Base-by-base conservation (phyloP, 108 stramenopile species). In the Epipyxis sp. region DNA sequence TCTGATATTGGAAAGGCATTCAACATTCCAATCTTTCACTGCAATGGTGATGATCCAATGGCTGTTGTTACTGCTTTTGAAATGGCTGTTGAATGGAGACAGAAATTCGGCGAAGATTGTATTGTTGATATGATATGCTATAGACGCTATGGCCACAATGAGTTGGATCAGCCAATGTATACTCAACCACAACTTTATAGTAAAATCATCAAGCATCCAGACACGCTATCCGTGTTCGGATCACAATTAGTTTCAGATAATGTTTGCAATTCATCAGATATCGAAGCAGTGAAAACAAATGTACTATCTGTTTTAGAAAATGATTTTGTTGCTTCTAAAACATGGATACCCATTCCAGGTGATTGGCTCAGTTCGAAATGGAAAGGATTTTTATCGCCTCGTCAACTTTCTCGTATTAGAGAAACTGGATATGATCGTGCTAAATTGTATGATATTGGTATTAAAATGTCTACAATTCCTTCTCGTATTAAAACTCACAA, bases 61-160 rank as follows among this genome's bases (percentile, higher is more conserved):
- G 93, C 94, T 34, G 98, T 99, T 30, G 89, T 89, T 42, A 88
- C 94, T 45, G 96, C 94, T 35, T 88, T 98, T 78, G 94, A 99
- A 82, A 92, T 94, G 39, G 98, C 98, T 39, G 94, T 96, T 30
- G 96, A 97, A 79, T 99, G 89, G 87, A 87, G 98, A 35, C 94
- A 97, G 77, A 76, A 94, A 85, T 99, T 92, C 90, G 91, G 94
- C 29, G 84, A 86, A 34, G 98, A 99, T 90, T 94, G 94, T 79
- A 94, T 99, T 79, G 91, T 99, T 76, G 96, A 99, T 88, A 90
- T 99, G 88, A 86, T 98, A 54, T 96, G 98, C 84, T 99, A 98
- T 86, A 94, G 98, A 69, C 90, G 96, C 27, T 91, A 95, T 84
- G 98, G 98, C 0, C 98, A 99, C 91, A 99, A 99, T 84, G 98